Base-by-base conservation (phyloP, 441 rosid species). In the Brassica balearica region DNA sequence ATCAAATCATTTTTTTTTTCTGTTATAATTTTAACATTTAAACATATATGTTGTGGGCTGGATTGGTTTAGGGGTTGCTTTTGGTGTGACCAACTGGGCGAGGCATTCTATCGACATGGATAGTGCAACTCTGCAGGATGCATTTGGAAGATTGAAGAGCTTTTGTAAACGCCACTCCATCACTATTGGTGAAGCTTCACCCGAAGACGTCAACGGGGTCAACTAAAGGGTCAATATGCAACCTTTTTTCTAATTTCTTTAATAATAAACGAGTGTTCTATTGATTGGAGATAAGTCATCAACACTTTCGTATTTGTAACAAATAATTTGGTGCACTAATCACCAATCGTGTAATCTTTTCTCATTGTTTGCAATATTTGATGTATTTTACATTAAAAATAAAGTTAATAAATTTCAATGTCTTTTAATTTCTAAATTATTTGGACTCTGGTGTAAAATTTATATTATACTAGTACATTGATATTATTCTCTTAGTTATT, bases 81-180 rank as follows among this genome's bases (percentile, higher is more conserved):
- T 78, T 32, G 73, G 79, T n/a, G 68, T 29, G 23, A 65, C 41
- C 55, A 69, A 69, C 15, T 82, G 85, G 83, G 14, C 66, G 12
- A 80, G 81, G 66, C 79, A 79, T 8, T 76, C 79, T 19, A 72
- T 79, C 4, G 79, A 80, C 23, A 64, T 60, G 74, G 83, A 76
- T 11, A 69, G 78, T 67, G 4, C 66, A 0, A 9, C 27, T 5
- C 58, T 80, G 29, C 77, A 51, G 32, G 81, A 83, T 59, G 82
- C 80, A 11, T 68, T 82, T 65, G 76, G 7, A 7, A 72, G 81
- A 71, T 43, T 75, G 61, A 76, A 76, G 60, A 67, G 66, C 14
- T 82, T 82, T 23, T 79, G 72, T 43, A 32, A 68, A 12, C 41
- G 70, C 14, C 71, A 82, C 59, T 58, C 77, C n/a, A 9, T 1